These are phyloP conservation scores for Asterophora parasitica DNA, from an alignment of 768 basidiomycete genomes.

Conservation along the genomic window DNA sequence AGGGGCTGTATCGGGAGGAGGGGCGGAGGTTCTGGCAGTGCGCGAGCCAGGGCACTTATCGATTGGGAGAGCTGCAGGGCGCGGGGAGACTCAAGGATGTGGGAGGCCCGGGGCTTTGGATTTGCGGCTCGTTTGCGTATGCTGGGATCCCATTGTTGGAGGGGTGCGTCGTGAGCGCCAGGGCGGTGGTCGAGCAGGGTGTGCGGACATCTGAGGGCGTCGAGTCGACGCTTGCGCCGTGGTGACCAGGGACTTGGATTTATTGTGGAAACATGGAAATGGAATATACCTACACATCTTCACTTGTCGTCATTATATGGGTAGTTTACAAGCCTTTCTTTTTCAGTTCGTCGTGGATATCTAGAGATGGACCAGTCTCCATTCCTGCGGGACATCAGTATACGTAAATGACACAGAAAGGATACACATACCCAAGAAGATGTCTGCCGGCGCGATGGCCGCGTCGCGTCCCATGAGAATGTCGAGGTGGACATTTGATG, in stretches of 20 bases:
- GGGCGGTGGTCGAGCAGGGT: slow-evolving; percentile 46
- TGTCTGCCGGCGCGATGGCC: slow-evolving; percentile 67
- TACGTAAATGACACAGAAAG: not conserved
- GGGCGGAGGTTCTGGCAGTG: slow-evolving; percentile 41
- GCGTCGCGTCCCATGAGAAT: slow-evolving; percentile 94
- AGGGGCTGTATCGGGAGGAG: slow-evolving; percentile 35
- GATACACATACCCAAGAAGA: slow-evolving; percentile 63
- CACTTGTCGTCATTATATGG: slow-evolving; percentile 7
- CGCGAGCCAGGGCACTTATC: slow-evolving; percentile 29
- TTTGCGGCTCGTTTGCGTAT: slow-evolving; percentile 70
- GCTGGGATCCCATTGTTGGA: slow-evolving; percentile 75
- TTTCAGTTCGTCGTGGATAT: slow-evolving; percentile 66
- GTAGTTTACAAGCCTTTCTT: slow-evolving; percentile 46
- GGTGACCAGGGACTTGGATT: slow-evolving; percentile 9
- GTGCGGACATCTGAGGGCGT: slow-evolving; percentile 34
- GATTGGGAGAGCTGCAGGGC: slow-evolving; percentile 51
- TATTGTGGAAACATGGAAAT: not conserved
- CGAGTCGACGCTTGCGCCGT: slow-evolving; percentile 12
- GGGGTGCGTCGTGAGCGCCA: slow-evolving; percentile 74
- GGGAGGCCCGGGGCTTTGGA: slow-evolving; percentile 49
- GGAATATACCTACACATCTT: not conserved
- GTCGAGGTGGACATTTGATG: slow-evolving; percentile 83
- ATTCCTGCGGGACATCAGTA: slow-evolving; percentile 36
- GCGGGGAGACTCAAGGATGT: slow-evolving; percentile 30
- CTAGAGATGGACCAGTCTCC: slow-evolving; percentile 44